Evolutionary conservation across 768 basidiomycete genomes (phyloP).

Genomic region (Tylopilus sp.): DNA sequence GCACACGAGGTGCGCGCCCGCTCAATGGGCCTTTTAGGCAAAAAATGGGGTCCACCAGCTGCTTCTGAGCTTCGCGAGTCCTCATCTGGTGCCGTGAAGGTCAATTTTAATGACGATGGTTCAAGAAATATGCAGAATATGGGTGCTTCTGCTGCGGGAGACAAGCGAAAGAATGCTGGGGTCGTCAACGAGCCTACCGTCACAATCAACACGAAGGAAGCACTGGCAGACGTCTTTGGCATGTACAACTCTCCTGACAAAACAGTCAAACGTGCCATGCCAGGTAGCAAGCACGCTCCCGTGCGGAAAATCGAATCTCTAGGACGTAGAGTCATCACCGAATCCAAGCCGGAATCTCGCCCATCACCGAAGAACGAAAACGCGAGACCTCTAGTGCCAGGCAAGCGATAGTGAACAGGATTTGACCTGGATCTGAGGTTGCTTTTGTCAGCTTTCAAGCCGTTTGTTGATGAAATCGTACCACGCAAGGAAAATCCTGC

Average conservation of each 20-base stretch:
- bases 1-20: constrained; percentile 80
- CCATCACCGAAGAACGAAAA: constrained; percentile 28
- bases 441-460: constrained; percentile 44
- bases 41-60: constrained; percentile 77
- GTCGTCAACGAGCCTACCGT: constrained; percentile 70
- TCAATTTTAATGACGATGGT: constrained; percentile 62
- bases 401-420: constrained; percentile 23
- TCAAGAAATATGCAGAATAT: constrained; percentile 41
- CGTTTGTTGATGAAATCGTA: constrained; percentile 65
- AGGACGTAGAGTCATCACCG: constrained; percentile 25
- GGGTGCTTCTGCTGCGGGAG: constrained; percentile 26
- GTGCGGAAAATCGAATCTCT: constrained; percentile 64
- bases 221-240: constrained; percentile 88
- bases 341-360: constrained; percentile 35
- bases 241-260: constrained; percentile 95
- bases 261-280: constrained; percentile 50
- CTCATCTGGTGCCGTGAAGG: constrained; percentile 36
- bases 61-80: constrained; percentile 36
- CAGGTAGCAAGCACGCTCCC: constrained; percentile 73
- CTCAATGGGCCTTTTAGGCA: constrained; percentile 77
- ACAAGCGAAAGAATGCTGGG: constrained; percentile 43
- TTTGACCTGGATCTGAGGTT: constrained; percentile 19
- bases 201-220: constrained; percentile 96
- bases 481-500: constrained; percentile 42
- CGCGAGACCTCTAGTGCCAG: constrained; percentile 34